phyloP scores from a whole-genome alignment of 805 yeast species.

The Nakazawaea sp. region DNA sequence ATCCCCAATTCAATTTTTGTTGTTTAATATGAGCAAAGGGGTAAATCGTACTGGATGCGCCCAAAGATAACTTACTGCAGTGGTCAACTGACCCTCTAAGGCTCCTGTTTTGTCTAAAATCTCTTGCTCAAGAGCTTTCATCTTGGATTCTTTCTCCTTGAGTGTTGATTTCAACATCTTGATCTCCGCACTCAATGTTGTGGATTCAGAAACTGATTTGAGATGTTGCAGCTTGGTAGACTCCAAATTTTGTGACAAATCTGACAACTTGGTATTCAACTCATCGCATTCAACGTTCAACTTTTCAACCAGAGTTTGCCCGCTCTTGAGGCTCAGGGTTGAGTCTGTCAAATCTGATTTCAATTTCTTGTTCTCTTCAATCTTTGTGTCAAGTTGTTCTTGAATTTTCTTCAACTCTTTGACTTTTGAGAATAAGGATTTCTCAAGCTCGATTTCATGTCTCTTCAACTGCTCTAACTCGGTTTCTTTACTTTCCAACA shows the following conservation, averaged over 20 bases:
- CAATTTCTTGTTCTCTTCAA: constrained; percentile 19
- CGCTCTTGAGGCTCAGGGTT: constrained; percentile 1
- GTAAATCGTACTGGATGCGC: constrained; percentile 7
- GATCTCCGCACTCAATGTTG: constrained; percentile 22
- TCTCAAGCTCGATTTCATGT: constrained; percentile 19
- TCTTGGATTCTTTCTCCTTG: constrained; percentile 26
- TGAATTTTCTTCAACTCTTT: constrained; percentile 18
- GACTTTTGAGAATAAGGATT: constrained; percentile 1
- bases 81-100: constrained; percentile 27
- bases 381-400: constrained; percentile 19
- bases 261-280: constrained; percentile 15
- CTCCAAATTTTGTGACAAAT: constrained; percentile 15
- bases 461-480: constrained; percentile 29
- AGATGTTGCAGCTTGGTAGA: constrained; percentile 3
- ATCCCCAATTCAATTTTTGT: no score
- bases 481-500: constrained; percentile 39
- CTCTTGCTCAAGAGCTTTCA: constrained; percentile 23
- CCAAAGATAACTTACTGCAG: constrained; percentile 19
- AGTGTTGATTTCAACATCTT: constrained; percentile 20
- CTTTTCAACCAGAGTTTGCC: constrained; percentile 12
- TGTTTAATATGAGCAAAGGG: no score
- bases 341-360: constrained; percentile 10
- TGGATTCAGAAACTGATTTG: constrained; percentile 8
- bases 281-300: constrained; percentile 13
- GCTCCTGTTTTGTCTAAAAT: constrained; percentile 20